Base-by-base conservation (phyloP, 2,329 filamentous ascomycete genomes). In the Proliferodiscus dingleyae region DNA sequence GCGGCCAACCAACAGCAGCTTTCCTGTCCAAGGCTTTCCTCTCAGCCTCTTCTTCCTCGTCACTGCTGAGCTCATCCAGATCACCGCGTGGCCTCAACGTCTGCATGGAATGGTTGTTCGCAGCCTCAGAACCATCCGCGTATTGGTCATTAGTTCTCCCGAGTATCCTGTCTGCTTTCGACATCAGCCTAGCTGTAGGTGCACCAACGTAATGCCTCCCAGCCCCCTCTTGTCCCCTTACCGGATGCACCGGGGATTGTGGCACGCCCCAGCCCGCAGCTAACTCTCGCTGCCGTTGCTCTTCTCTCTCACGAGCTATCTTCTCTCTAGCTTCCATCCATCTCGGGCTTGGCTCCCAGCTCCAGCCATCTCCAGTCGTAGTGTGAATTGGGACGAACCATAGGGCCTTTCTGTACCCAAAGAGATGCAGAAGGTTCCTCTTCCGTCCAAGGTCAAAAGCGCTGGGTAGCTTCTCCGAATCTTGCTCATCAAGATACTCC, bases 351-450 rank as follows among this genome's bases (percentile, higher is more conserved):
- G 90, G 78, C 59, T 96, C 89, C 93, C 93, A 98, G 36, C 74
- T 76, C 91, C 91, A 98, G 18, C 93, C 93, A 64, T 98, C 88
- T 26, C 91, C 91, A 0, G 81, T 87, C 2, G 89, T 95, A 61
- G 86, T 97, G 65, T 78, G 81, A 37, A 97, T 70, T 0, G 93
- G 93, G 1, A 97, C 50, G 22, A 74, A 69, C 91, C 93, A 97
- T 7, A 93, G 71, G 21, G 78, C 66, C 1, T 81, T 82, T 1
- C 71, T 78, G 0, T 80, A 78, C 0, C 93, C 93, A 54, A 98
- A 89, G 2, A 98, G 75, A 63, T 95, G 87, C 1, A 69, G 62
- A 4, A 97, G 66, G 63, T 98, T 98, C 33, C 77, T 78, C 47
- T 77, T 81, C 77, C 84, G 85, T 48, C 93, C 93, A 2, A 95